These are phyloP conservation scores for Oryza glumipatula DNA, from an alignment of 176 grass and related monocot species.

Conservation along the genomic window DNA sequence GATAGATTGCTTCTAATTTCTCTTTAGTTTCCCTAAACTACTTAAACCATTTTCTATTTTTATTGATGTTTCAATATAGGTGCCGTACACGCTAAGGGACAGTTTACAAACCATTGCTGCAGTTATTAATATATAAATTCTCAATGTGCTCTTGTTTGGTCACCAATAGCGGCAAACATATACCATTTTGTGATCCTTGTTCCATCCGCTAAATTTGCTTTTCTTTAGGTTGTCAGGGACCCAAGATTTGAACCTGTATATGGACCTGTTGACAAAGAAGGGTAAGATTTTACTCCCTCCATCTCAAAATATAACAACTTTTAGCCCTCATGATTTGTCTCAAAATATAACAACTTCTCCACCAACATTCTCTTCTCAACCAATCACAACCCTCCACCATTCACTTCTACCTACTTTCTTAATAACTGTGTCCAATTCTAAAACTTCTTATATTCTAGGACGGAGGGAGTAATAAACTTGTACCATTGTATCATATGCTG, in stretches of 20 bases:
- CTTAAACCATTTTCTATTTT: neutral
- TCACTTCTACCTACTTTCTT: too few relatives aligned
- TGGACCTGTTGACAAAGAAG: constrained; percentile 81
- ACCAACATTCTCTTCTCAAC: too few relatives aligned
- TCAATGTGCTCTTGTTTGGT: neutral
- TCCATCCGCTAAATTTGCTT: constrained; percentile 16
- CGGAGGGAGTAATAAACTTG: neutral
- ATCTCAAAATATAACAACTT: too few relatives aligned
- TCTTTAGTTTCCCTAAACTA: neutral
- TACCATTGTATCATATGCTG: neutral
- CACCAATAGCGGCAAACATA: neutral
- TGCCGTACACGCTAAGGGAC: neutral
- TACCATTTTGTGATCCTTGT: constrained; percentile 13
- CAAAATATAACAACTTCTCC: too few relatives aligned
- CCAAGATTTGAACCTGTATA: constrained; percentile 80
- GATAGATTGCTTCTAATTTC: neutral
- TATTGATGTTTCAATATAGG: neutral
- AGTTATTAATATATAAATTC: neutral
- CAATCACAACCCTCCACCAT: too few relatives aligned
- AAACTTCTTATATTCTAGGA: too few relatives aligned
- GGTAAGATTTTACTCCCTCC: constrained; percentile 46
- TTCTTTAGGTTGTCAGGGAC: constrained; percentile 71
- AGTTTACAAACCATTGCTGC: neutral
- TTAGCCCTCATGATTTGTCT: too few relatives aligned
- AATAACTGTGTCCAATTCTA: too few relatives aligned